A percentile compares a stretch with the other conserved stretches of the same genome.
Conservation (phyloP, 345 rosid genomes). For the Psidium guajava region DNA sequence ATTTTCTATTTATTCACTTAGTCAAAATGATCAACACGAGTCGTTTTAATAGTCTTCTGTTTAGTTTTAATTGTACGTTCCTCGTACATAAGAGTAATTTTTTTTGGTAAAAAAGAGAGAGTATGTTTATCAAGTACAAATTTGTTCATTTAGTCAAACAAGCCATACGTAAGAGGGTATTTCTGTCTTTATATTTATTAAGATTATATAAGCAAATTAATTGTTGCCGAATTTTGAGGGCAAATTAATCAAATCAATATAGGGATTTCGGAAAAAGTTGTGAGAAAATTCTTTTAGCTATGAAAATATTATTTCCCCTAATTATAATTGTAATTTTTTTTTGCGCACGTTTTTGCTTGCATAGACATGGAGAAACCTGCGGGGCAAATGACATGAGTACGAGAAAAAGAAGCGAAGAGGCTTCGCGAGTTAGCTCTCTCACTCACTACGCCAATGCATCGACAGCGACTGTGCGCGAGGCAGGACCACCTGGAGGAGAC, state of each 20-base stretch:
- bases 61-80: too few species aligned
- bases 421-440: not conserved
- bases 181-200: not conserved
- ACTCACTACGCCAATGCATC: not conserved
- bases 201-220: not conserved
- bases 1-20: too few species aligned
- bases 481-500: not conserved
- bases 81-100: too few species aligned
- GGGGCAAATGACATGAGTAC: not conserved
- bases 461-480: not conserved
- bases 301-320: not conserved
- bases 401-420: not conserved
- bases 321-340: not conserved
- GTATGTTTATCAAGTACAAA: too few species aligned
- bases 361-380: not conserved
- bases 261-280: not conserved
- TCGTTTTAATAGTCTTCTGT: too few species aligned
- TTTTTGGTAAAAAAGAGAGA: too few species aligned
- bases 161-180: not conserved
- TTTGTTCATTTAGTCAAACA: too few species aligned
- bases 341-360: fast-evolving
- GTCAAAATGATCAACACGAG: too few species aligned
- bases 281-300: not conserved
- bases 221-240: not conserved
- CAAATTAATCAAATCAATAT: not conserved